Base-by-base conservation (phyloP, 2,329 filamentous ascomycete genomes). In the Apiospora kogelbergensis region DNA sequence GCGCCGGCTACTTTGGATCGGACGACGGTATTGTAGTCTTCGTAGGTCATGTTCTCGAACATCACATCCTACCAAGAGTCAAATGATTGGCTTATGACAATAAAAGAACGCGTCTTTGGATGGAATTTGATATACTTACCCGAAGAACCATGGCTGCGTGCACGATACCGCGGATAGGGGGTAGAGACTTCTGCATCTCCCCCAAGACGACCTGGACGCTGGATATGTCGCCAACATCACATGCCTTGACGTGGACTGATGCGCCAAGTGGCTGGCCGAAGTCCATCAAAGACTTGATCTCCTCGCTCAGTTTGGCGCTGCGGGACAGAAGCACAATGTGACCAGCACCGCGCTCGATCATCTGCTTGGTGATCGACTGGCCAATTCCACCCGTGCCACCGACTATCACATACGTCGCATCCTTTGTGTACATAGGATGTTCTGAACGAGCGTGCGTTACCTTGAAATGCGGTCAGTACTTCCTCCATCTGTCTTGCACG, bases 321-420 rank as follows among this genome's bases (percentile, higher is more conserved):
- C 73, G 73, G 45, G 85, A 87, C 17, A 87, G 77, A 2, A 87
- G 79, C 0, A 85, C 80, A 22, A 88, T 76, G 68, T 83, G 80
- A 7, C 79, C 78, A 10, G 85, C 86, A 1, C 85, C 86, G n/a
- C 81, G 80, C 46, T 78, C 76, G 3, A 83, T 79, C 83, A 88
- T 85, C 80, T 83, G 83, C 10, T 79, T 80, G 9, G 84, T 77
- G 74, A 88, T 82, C 66, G 82, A 84, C 60, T 83, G 79, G 7
- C 85, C 85, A 10, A 87, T 78, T n/a, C 84, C 85, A 44, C 85
- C 85, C 0, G 84, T 84, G 15, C 85, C 84, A 20, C 85, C 85
- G 24, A 86, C 80, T 53, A 87, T 79, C 48, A 87, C 75, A 72
- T 87, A 87, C 0, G 84, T 83, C 2, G 5, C 80, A 81, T 70